These are phyloP conservation scores for Manihot esculenta DNA, from an alignment of 441 rosid genomes.

Conservation along the genomic window DNA sequence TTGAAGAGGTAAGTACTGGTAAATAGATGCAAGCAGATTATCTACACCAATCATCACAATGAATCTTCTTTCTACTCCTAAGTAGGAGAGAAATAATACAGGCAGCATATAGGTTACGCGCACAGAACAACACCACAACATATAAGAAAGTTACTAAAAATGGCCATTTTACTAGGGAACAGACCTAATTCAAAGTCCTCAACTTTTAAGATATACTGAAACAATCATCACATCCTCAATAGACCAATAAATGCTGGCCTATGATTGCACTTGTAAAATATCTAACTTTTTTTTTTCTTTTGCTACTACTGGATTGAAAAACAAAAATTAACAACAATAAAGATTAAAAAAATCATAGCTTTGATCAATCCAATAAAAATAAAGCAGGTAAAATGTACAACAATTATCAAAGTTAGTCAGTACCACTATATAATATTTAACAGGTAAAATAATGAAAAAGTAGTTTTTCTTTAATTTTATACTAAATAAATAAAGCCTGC, in stretches of 20 bases:
- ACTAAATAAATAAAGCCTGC: background rate
- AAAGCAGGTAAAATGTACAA: background rate
- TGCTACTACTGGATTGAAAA: background rate
- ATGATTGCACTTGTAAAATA: background rate
- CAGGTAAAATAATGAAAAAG: background rate
- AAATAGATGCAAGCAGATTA: background rate
- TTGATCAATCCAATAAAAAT: background rate
- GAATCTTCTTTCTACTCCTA: background rate
- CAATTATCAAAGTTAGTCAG: background rate
- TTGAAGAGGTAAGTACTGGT: background rate
- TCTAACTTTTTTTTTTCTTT: background rate
- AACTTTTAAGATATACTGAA: background rate
- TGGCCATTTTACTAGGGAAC: background rate
- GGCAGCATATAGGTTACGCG: too few species aligned
- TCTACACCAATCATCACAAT: background rate
- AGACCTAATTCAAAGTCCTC: background rate
- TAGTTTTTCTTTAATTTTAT: background rate
- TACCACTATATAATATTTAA: too few species aligned
- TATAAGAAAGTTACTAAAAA: too few species aligned
- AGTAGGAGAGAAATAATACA: background rate
- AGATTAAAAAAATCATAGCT: background rate
- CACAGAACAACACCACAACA: too few species aligned
- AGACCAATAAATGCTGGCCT: background rate
- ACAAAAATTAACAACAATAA: background rate
- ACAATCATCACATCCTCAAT: background rate